Evolutionary conservation across 2,329 filamentous ascomycete genomes (phyloP), one percentile per base, ranked within the genome.

Genomic region (Claviceps quebecensis): DNA sequence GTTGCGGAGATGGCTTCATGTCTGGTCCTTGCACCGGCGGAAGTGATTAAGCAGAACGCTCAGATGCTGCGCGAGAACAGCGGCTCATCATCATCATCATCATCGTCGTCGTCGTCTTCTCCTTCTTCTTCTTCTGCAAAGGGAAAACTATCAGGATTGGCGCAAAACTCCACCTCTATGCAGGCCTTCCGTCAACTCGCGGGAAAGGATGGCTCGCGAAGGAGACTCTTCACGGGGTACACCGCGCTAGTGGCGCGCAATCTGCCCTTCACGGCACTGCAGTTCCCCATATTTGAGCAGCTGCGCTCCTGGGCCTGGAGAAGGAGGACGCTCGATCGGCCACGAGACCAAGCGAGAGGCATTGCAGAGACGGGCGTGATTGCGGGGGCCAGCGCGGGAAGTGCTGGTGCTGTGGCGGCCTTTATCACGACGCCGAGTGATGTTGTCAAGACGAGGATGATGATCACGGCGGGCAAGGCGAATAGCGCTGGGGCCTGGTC

Each of bases 21-120:
- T 63, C 74, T 88, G 19, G 86, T 95, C 54, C 77, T 95, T 38
- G 91, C 89, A 0, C 90, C 89, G 0, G 87, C 88, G 14, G 89
- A 95, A 65, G 87, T 95, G 7, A 79, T 95, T 56, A 95, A 96
- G 69, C 89, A 95, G 64, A 95, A 95, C 66, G 88, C 90, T 0
- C 89, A 95, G 66, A 89, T 95, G 77, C 72, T 93, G 1, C 72
- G 61, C 36, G 61, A 55, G 16, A 58, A 53, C 55, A 53, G 44
- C 56, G 40, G 38, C 38, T 29, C 38, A 16, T 34, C 39, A 38
- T 8, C 40, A 23, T 43, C 39, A 22, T 8, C 39, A 2, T 41
- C 39, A 0, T 13, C 40, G 2, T 23, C 41, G 2, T 43, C 41
- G 8, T 16, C 23, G 1, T 26, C 23, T 6, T 26, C 23, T 26